These are phyloP conservation scores for Platanthera zijinensis DNA, from an alignment of 106 monocot genomes.

Conservation along the genomic window DNA sequence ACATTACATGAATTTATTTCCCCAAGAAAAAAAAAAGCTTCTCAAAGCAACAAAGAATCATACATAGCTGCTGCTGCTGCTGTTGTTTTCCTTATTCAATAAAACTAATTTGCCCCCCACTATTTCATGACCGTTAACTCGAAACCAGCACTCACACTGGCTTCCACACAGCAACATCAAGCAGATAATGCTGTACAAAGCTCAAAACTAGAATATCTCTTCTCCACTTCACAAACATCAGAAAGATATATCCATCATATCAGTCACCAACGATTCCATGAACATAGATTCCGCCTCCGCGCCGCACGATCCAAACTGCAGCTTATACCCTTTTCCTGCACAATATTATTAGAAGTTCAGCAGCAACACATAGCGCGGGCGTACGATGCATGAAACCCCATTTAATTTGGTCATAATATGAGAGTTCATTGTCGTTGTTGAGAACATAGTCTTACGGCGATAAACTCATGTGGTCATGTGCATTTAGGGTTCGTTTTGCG, in stretches of 20 bases:
- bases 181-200: constrained; percentile 13
- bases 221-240: constrained; percentile 7
- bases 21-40: not conserved
- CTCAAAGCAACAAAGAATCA: constrained; percentile 5
- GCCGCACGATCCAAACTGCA: constrained; percentile 19
- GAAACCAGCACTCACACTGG: not conserved
- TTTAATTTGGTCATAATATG: too few relatives aligned
- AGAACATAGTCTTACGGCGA: too few relatives aligned
- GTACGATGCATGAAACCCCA: too few relatives aligned
- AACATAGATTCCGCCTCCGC: constrained; percentile 34
- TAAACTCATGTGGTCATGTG: too few relatives aligned
- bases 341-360: not conserved
- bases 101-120: not conserved
- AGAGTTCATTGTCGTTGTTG: too few relatives aligned
- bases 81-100: not conserved
- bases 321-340: constrained; percentile 22
- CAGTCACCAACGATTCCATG: constrained; percentile 33
- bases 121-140: not conserved
- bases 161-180: not conserved
- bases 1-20: constrained; percentile 3
- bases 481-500: too few relatives aligned
- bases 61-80: too few relatives aligned
- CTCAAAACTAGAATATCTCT: constrained; percentile 5
- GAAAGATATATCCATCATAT: constrained; percentile 48
- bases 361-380: not conserved